Percentiles rank a stretch among this genome's conserved stretches.
Conservation (phyloP, 257 asterid species). For the Fraxinus americana region DNA sequence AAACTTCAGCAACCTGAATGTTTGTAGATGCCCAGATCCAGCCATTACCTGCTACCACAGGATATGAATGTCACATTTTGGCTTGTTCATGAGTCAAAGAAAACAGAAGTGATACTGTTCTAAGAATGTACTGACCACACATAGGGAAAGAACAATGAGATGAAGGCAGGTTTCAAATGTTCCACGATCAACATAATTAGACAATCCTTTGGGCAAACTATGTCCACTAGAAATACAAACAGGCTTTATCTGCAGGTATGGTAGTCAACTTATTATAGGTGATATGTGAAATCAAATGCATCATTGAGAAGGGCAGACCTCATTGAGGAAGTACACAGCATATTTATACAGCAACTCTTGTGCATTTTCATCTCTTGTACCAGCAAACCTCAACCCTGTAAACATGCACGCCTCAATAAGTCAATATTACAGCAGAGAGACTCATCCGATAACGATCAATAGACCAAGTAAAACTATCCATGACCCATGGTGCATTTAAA, state of each 20-base stretch:
- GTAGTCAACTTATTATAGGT: conserved; percentile 25
- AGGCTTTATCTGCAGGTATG: conserved; percentile 78
- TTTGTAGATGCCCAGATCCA: conserved; percentile 94
- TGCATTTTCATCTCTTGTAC: conserved; percentile 88
- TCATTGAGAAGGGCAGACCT: conserved; percentile 54
- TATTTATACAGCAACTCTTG: conserved; percentile 86
- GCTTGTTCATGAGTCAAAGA: conserved; percentile 15
- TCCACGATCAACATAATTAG: conserved; percentile 81
- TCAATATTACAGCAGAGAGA: neutral
- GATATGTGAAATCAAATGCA: conserved; percentile 26
- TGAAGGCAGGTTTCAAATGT: conserved; percentile 95
- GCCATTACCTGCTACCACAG: conserved; percentile 85
- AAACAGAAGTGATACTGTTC: neutral
- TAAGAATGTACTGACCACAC: conserved; percentile 65
- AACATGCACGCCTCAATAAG: conserved; percentile 18
- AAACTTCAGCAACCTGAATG: conserved; percentile 82
- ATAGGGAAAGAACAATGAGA: conserved; percentile 88
- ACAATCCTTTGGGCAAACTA: conserved; percentile 75
- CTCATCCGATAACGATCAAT: neutral
- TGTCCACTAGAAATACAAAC: conserved; percentile 54
- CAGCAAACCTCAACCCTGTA: conserved; percentile 94
- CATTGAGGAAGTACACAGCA: conserved; percentile 83
- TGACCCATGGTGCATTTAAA: neutral
- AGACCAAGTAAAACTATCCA: neutral
- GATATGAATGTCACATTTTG: conserved; percentile 21